phyloP scores from a whole-genome alignment of 192 early-diverging fungal genomes.

The Podila horticola region DNA sequence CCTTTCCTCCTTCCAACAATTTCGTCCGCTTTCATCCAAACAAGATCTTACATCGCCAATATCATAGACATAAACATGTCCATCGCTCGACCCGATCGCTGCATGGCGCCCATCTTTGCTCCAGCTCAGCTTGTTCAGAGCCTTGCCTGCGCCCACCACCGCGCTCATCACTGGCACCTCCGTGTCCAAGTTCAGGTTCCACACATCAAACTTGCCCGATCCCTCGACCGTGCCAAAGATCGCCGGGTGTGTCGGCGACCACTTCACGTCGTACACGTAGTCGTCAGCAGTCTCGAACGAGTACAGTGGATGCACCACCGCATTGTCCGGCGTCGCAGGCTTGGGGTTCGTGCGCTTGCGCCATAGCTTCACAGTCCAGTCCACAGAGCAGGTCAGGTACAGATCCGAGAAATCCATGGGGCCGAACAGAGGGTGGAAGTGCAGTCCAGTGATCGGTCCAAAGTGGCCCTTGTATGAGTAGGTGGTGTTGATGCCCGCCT shows the following conservation, averaged over 20 bases:
- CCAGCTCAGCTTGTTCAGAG: conserved; percentile 96
- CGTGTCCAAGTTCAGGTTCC: conserved; percentile 91
- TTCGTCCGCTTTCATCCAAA: not conserved
- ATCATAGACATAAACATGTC: conserved; percentile 89
- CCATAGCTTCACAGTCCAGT: conserved; percentile 99
- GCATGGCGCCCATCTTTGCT: conserved; percentile 87
- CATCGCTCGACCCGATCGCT: conserved; percentile 87
- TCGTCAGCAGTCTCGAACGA: conserved; percentile 95
- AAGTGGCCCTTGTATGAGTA: conserved; percentile 91
- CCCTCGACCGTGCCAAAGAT: conserved; percentile 95
- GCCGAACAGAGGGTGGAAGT: conserved; percentile 88
- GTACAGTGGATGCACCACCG: conserved; percentile 73
- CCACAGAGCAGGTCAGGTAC: conserved; percentile 91
- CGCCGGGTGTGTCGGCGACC: conserved; percentile 97
- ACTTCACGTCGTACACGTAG: conserved; percentile 98
- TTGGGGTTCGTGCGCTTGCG: conserved; percentile 70
- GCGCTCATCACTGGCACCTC: conserved; percentile 76
- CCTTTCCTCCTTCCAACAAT: not conserved
- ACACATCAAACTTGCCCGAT: conserved; percentile 88
- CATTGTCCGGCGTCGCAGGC: conserved; percentile 57
- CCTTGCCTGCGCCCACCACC: conserved; percentile 69
- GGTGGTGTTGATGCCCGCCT: conserved; percentile 92
- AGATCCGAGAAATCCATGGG: conserved; percentile 91
- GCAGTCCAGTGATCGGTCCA: conserved; percentile 87
- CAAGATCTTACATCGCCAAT: conserved; percentile 80